Conservation (phyloP, 2,329 filamentous ascomycete species). For the Aureobasidium lini region DNA sequence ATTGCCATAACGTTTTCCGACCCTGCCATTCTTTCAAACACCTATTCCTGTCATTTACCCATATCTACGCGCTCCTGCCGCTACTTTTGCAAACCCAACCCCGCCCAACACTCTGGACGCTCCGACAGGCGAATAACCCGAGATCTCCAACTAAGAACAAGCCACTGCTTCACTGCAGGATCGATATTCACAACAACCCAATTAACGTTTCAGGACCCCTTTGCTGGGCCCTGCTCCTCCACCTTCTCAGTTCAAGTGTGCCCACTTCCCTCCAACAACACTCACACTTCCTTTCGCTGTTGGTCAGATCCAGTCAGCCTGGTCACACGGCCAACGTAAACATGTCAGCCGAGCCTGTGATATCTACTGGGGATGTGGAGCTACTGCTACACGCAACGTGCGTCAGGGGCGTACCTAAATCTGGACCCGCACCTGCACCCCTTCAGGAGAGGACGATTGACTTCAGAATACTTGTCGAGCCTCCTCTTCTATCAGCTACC, state of each 20-base stretch:
- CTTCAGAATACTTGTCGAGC: conserved; percentile 5
- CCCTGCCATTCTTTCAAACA: conserved; percentile 9
- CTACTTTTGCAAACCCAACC: not conserved
- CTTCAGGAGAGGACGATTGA: conserved; percentile 11
- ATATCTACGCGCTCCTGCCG: conserved; percentile 6
- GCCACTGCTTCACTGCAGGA: conserved; percentile 10
- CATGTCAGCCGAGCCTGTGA: conserved; percentile 10
- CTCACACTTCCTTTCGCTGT: not conserved
- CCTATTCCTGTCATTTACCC: not conserved
- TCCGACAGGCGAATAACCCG: not conserved
- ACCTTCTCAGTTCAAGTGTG: not conserved
- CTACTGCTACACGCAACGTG: conserved; percentile 7
- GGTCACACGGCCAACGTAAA: conserved; percentile 6
- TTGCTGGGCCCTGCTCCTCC: not conserved
- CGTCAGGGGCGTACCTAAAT: not conserved
- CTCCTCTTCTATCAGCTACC: conserved; percentile 12
- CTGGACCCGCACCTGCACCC: conserved; percentile 10
- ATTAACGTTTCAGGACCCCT: conserved; percentile 6
- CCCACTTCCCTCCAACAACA: not conserved
- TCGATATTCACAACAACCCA: not conserved
- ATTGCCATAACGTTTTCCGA: conserved; percentile 10
- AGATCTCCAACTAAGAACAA: conserved; percentile 3
- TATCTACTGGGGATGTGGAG: conserved; percentile 8
- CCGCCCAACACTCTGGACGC: not conserved
- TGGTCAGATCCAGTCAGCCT: conserved; percentile 7